phyloP scores from a whole-genome alignment of 306 rosid species.

The Adenanthera pavonina region DNA sequence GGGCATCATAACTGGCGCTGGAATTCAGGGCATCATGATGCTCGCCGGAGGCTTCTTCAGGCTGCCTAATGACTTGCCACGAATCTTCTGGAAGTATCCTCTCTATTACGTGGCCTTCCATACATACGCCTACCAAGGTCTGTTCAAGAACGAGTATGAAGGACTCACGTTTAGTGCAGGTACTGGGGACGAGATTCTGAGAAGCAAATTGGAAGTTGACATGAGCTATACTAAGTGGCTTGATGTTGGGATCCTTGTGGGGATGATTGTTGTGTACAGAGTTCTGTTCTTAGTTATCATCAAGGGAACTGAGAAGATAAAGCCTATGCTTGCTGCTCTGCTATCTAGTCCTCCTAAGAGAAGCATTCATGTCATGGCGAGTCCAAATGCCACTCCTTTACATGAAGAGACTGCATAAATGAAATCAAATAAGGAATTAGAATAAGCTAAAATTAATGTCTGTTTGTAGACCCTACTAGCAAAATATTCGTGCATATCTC shows the following conservation, averaged over 20 bases:
- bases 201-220: conserved; percentile 43
- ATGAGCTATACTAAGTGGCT: conserved; percentile 75
- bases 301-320: conserved; percentile 54
- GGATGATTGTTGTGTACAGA: conserved; percentile 61
- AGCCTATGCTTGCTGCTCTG: conserved; percentile 31
- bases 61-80: conserved; percentile 53
- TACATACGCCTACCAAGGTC: conserved; percentile 57
- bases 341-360: conserved; percentile 23
- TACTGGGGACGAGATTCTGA: conserved; percentile 59
- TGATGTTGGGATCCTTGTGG: conserved; percentile 59
- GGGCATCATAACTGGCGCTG: conserved; percentile 54
- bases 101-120: conserved; percentile 54
- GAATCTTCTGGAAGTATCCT: conserved; percentile 55
- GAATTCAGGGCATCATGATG: conserved; percentile 59
- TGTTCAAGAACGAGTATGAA: conserved; percentile 61
- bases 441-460: neutral
- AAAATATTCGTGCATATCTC: no score
- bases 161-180: conserved; percentile 20
- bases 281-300: conserved; percentile 54
- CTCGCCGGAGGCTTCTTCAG: conserved; percentile 53
- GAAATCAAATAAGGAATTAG: neutral
- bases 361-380: conserved; percentile 28
- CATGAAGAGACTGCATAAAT: conserved; percentile 9
- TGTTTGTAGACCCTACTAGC: no score
- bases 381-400: conserved; percentile 39